Percentiles rank a stretch among this genome's conserved stretches.
Evolutionary conservation across 2,329 filamentous ascomycete genomes (phyloP).

Genomic region (Aspergillus hortae): DNA sequence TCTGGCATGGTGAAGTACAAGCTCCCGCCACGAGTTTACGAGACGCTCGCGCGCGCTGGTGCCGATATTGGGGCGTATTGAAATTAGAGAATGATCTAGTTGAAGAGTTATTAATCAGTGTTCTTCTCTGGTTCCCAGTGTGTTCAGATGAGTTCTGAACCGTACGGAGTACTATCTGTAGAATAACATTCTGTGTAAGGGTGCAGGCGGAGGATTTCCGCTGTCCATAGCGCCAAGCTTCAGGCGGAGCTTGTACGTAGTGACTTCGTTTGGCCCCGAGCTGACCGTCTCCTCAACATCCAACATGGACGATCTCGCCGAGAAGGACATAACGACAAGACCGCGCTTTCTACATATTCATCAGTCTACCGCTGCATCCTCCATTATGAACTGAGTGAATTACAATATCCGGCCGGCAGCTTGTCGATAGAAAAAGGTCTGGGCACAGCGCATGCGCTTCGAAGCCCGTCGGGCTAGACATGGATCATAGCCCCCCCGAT

Average conservation of each 20-base stretch:
- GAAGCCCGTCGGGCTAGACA: slow-evolving; percentile 4
- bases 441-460: slow-evolving; percentile 8
- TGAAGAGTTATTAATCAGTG: too few relatives aligned
- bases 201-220: neutral
- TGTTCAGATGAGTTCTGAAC: too few relatives aligned
- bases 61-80: slow-evolving; percentile 56
- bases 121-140: too few relatives aligned
- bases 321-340: neutral
- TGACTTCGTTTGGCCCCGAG: neutral
- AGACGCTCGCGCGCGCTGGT: slow-evolving; percentile 78
- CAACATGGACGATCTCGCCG: neutral
- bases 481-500: slow-evolving; percentile 14
- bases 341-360: neutral
- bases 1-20: slow-evolving; percentile 89
- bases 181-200: too few relatives aligned
- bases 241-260: neutral
- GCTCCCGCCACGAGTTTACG: slow-evolving; percentile 80
- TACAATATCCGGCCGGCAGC: neutral
- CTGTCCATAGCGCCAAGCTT: neutral
- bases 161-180: too few relatives aligned
- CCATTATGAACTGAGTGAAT: slow-evolving; percentile 11
- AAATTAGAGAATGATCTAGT: neutral
- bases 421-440: neutral
- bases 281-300: neutral
- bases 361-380: neutral